Evolutionary conservation across 192 early-diverging fungal genomes (phyloP).

Genomic region (Rhizophagus clarus): DNA sequence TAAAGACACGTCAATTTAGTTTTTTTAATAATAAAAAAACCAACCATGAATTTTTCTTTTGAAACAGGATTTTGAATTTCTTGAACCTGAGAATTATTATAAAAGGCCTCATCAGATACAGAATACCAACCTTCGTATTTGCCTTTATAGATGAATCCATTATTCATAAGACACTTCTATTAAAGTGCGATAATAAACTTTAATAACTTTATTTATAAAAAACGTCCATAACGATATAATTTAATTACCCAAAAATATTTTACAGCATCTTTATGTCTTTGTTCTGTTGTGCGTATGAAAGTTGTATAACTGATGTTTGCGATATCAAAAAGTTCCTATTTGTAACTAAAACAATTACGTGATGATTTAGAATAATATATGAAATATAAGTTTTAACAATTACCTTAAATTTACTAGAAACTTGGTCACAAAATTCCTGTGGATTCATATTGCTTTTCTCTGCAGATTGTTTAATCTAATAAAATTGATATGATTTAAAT

Average conservation of each 20-base stretch:
- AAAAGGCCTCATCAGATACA: constrained; percentile 94
- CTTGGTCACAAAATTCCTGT: constrained; percentile 77
- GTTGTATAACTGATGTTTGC: constrained; percentile 79
- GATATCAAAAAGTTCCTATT: constrained; percentile 62
- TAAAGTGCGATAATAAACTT: not conserved
- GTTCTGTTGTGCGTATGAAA: constrained; percentile 87
- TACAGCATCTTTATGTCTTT: constrained; percentile 71
- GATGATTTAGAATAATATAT: not conserved
- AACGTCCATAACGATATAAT: not conserved
- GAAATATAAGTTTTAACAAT: not conserved
- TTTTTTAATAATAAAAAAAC: not conserved
- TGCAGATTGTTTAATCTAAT: constrained; percentile 90
- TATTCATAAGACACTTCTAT: constrained; percentile 60
- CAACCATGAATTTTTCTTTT: constrained; percentile 51
- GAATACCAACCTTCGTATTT: constrained; percentile 93
- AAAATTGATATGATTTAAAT: not conserved
- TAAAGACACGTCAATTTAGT: not conserved
- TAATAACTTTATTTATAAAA: not conserved
- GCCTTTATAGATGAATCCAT: constrained; percentile 89
- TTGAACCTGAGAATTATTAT: constrained; percentile 72
- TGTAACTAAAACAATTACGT: not conserved
- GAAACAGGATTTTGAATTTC: constrained; percentile 56
- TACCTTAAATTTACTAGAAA: constrained; percentile 60
- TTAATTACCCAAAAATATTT: constrained; percentile 71
- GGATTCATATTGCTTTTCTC: constrained; percentile 56